Evolutionary conservation across 192 early-diverging fungal genomes (phyloP).

Genomic region (Coemansia sp.): DNA sequence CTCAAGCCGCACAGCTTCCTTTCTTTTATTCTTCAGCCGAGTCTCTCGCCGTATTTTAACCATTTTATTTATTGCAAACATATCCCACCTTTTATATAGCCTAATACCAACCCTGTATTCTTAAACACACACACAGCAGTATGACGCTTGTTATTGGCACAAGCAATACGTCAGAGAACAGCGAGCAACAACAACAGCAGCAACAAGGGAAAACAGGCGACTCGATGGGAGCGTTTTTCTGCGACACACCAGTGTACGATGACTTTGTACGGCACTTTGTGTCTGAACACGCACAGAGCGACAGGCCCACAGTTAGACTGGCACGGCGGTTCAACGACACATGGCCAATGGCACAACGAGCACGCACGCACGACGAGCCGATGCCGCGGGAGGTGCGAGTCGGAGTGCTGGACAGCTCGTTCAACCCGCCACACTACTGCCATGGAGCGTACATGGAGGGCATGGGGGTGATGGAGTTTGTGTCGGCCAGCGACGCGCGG

Average conservation of each 20-base stretch:
- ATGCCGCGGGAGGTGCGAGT: conserved; percentile 24
- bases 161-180: not conserved
- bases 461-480: conserved; percentile 21
- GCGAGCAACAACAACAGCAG: not conserved
- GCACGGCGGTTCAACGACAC: conserved; percentile 29
- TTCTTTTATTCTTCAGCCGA: not conserved
- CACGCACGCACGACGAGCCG: too few species aligned
- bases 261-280: conserved; percentile 35
- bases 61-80: not conserved
- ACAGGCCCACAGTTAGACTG: conserved; percentile 13
- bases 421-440: conserved; percentile 67
- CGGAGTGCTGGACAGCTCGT: conserved; percentile 69
- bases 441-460: conserved; percentile 43
- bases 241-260: conserved; percentile 36
- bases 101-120: too few species aligned
- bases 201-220: conserved; percentile 10
- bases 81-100: not conserved
- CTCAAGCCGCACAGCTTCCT: not conserved
- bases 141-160: not conserved
- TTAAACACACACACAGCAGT: too few species aligned
- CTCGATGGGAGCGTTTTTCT: conserved; percentile 22
- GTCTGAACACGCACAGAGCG: not conserved
- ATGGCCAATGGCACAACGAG: not conserved
- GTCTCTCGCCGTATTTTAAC: not conserved
- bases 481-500: conserved; percentile 2